Conservation (phyloP, 2,329 filamentous ascomycete species). For the Ceratocystis albifundus region DNA sequence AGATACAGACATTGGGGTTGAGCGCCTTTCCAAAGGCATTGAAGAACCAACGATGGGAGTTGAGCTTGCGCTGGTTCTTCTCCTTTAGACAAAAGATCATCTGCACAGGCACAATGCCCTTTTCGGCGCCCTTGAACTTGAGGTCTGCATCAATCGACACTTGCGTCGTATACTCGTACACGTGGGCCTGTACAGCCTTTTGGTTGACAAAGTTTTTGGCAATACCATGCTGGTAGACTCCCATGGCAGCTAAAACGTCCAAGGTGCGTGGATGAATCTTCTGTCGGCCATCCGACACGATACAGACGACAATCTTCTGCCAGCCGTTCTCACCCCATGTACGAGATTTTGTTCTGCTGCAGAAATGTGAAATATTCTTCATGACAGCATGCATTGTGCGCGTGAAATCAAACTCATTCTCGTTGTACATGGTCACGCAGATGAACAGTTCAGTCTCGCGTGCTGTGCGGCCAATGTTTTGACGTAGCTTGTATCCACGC, state of each 20-base stretch:
- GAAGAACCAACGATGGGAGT: constrained; percentile 98
- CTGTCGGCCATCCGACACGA: constrained; percentile 85
- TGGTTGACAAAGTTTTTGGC: constrained; percentile 98
- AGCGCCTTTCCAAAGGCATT: constrained; percentile 90
- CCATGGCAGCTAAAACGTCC: constrained; percentile 90
- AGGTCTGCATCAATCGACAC: constrained; percentile 90
- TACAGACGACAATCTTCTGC: constrained; percentile 98
- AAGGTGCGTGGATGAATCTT: constrained; percentile 85
- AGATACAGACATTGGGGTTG: constrained; percentile 91
- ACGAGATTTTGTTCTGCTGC: constrained; percentile 76
- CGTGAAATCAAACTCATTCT: constrained; percentile 92
- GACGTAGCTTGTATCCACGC: constrained; percentile 81
- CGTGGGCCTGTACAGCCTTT: constrained; percentile 86
- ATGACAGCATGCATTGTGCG: constrained; percentile 98
- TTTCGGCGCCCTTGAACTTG: constrained; percentile 98
- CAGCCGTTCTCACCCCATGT: constrained; percentile 96
- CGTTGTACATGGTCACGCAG: constrained; percentile 98
- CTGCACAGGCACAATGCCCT: constrained; percentile 95
- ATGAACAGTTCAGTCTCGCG: constrained; percentile 94
- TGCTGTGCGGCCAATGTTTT: constrained; percentile 71
- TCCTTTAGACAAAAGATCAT: constrained; percentile 98
- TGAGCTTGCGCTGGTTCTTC: constrained; percentile 93
- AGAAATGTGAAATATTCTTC: constrained; percentile 97
- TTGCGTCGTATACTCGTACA: constrained; percentile 98
- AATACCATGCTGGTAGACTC: constrained; percentile 95